Evolutionary conservation across 345 rosid genomes (phyloP).

Genomic region (Geranium rotundifolium): DNA sequence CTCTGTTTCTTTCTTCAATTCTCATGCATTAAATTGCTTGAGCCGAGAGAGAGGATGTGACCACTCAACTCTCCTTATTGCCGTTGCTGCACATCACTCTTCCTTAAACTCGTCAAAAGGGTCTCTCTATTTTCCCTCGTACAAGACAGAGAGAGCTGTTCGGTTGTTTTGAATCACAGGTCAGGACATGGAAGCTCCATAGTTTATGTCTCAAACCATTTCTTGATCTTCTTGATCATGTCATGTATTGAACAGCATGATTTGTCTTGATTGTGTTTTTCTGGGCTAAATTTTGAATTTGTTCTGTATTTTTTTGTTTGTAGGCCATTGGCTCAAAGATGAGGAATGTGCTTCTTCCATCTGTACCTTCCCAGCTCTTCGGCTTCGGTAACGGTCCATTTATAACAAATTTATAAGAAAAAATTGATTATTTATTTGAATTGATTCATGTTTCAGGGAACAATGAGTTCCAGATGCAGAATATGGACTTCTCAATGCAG

Average conservation of each 20-base stretch:
- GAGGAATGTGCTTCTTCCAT: slow-evolving; percentile 31
- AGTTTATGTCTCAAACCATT: neutral
- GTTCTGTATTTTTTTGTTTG: neutral
- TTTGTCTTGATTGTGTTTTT: neutral
- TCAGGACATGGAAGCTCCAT: neutral
- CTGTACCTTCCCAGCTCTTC: slow-evolving; percentile 22
- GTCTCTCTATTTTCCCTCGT: slow-evolving; percentile 1
- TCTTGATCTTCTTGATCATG: neutral
- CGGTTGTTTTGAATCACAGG: neutral
- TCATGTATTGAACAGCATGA: too few species aligned
- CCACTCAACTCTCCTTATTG: neutral
- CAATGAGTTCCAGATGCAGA: slow-evolving; percentile 27
- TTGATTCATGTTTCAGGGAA: slow-evolving; percentile 21
- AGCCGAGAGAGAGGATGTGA: neutral
- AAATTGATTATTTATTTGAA: neutral
- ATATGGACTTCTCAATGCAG: slow-evolving; percentile 17
- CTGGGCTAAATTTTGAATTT: neutral
- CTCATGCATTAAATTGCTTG: neutral
- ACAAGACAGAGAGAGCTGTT: too few species aligned
- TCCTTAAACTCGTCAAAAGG: neutral
- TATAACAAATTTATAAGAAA: neutral
- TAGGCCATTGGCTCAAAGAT: slow-evolving; percentile 11
- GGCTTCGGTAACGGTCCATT: slow-evolving; percentile 16
- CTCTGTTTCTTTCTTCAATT: neutral
- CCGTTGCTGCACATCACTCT: slow-evolving; percentile 9